These are phyloP conservation scores for Sporisorium sorghi DNA, from an alignment of 1,284 basidiomycete species.

Conservation along the genomic window DNA sequence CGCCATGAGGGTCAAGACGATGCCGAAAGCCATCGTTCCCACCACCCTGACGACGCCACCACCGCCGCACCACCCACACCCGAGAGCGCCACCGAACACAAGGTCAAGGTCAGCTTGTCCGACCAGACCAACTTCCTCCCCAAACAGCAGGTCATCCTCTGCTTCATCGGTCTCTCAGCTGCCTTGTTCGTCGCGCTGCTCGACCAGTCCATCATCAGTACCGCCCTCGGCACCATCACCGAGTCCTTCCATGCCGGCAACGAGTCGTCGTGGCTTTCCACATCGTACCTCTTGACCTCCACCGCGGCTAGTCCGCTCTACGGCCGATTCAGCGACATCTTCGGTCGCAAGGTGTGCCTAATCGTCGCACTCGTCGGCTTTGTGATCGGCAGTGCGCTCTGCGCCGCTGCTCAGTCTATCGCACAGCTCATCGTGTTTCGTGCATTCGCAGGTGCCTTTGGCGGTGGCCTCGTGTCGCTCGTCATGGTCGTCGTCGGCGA, in stretches of 20 bases:
- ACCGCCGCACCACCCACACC: slow-evolving; percentile 39
- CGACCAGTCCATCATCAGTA: slow-evolving; percentile 69
- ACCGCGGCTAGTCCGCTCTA: slow-evolving; percentile 69
- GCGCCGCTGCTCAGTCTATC: slow-evolving; percentile 70
- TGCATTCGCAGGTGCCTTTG: slow-evolving; percentile 76
- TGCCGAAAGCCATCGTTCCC: background rate
- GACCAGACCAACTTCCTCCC: slow-evolving; percentile 84
- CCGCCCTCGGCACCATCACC: slow-evolving; percentile 67
- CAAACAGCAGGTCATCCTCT: slow-evolving; percentile 75
- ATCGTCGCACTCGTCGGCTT: slow-evolving; percentile 77
- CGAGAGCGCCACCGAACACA: slow-evolving; percentile 32
- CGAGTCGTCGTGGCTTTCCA: slow-evolving; percentile 72
- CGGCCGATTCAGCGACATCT: slow-evolving; percentile 75
- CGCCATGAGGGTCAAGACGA: background rate
- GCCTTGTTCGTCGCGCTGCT: slow-evolving; percentile 64
- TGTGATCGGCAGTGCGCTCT: slow-evolving; percentile 69
- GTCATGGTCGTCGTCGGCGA: slow-evolving; percentile 71
- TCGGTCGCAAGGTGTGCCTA: slow-evolving; percentile 77
- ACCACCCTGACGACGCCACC: slow-evolving; percentile 20
- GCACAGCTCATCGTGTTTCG: slow-evolving; percentile 80
- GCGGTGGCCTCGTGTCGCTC: slow-evolving; percentile 77
- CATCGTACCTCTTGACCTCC: slow-evolving; percentile 70
- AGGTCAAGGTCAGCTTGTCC: slow-evolving; percentile 71
- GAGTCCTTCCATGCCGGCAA: slow-evolving; percentile 47
- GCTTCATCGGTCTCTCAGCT: slow-evolving; percentile 76